Evolutionary conservation across 2,329 filamentous ascomycete genomes (phyloP), one percentile per base, ranked within the genome.

Genomic region (Botrytis medusae): DNA sequence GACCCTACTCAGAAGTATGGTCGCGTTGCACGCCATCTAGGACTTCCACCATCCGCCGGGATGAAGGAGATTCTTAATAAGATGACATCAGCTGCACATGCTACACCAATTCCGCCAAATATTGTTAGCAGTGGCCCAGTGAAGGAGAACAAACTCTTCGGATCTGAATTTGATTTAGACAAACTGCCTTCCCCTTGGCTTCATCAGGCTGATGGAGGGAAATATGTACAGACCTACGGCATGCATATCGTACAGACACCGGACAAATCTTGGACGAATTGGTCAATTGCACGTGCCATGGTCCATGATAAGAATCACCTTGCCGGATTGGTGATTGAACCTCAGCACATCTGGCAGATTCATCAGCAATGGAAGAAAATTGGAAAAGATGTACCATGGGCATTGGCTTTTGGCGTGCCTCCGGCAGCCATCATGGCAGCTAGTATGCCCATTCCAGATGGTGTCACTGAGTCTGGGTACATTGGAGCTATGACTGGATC

Each of bases 151-250:
- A 80, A 77, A 18, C 73, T 86, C 1, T 75, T 78, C 0, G 81
- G 78, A 0, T 80, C 81, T 25, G 78, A 85, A 22, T 81, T 87
- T 67, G 84, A 86, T 76, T 80, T 87, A 0, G 82, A 78, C 0
- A 77, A 76, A 20, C 78, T 86, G 0, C 84, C 86, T 0, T 81
- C 80, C 0, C 86, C 85, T 0, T 68, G 82, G 20, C 78, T 87
- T 0, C 84, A 87, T 76, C 72, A 83, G 73, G 76, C 78, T 0
- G 86, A 87, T 72, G 85, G 86, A 0, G 86, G 86, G 0, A 85
- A 84, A 71, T 87, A 87, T 72, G 78, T 87, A 34, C 85, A 86
- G 74, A 87, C 85, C 0, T 85, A 84, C 71, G 86, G 86, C 2
- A 85, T 87, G 78, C 82, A 87, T 68, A 78, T 87, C 16, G 76